Evolutionary conservation across 208 protist species (phyloP), one percentile per base, ranked within the genome.

Genomic region (Leishmania tarentolae): DNA sequence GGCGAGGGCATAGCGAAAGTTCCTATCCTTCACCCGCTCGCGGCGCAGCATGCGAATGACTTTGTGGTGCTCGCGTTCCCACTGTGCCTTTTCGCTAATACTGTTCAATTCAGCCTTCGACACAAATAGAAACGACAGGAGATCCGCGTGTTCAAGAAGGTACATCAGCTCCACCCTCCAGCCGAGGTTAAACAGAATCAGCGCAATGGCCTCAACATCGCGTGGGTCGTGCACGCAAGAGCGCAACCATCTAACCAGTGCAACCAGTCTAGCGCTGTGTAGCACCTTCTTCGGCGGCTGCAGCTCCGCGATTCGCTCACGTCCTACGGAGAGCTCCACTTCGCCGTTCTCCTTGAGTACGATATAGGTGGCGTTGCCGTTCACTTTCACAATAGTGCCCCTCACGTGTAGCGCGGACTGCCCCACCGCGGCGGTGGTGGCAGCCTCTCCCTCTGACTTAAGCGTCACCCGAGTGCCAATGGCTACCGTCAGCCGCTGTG

Each of bases 311-410:
- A n/a, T n/a, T n/a, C 88, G 85, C 47, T 91, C 83, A 21, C 88
- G 90, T 70, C 90, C 79, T 31, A 97, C 92, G 28, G 91, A 91
- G 24, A 91, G 86, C 80, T 97, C 93, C 65, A 95, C 89, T 65
- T 88, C 87, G 78, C 89, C 91, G 82, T 94, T 93, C 74, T 95
- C 90, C 83, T 94, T 90, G 31, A 97, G 82, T 17, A 96, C 79
- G 6, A 85, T 89, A 84, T 93, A 94, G 35, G 93, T 96, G 35
- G 86, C 92, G 79, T 95, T 94, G 74, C 91, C 90, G 79, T 94
- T 93, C 37, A 95, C 93, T 63, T 89, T 90, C 0, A 87, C 91
- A 59, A 97, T 87, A 3, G n/a, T n/a, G n/a, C n/a, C n/a, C n/a
- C n/a, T n/a, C n/a, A n/a, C n/a, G n/a, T n/a, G n/a, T n/a, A n/a